These are phyloP conservation scores for Boechera retrofracta DNA, from an alignment of 345 rosid species.

Conservation along the genomic window DNA sequence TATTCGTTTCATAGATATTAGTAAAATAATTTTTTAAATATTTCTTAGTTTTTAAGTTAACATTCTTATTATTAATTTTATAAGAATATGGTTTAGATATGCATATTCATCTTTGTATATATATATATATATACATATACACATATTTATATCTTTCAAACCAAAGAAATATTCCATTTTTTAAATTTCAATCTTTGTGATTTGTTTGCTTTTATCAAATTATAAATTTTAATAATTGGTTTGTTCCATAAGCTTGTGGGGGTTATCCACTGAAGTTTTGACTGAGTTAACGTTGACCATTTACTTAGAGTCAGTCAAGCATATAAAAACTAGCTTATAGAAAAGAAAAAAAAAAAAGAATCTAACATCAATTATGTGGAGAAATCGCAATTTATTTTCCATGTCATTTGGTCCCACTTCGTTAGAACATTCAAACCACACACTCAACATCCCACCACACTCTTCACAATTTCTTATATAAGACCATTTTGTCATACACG, in stretches of 20 bases:
- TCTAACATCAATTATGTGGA: background rate
- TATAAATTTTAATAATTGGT: background rate
- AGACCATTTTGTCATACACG: background rate
- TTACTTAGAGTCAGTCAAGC: background rate
- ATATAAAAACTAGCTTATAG: background rate
- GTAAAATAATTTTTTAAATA: no score
- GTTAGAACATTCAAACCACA: slow-evolving; percentile 7
- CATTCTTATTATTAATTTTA: background rate
- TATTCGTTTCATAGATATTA: background rate
- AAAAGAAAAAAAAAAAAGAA: background rate
- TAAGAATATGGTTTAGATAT: background rate
- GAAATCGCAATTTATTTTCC: slow-evolving; percentile 1
- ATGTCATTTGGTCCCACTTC: slow-evolving; percentile 17
- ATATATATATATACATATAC: background rate
- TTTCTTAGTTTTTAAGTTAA: background rate
- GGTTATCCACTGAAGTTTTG: background rate
- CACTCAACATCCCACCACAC: slow-evolving; percentile 8
- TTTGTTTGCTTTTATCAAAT: no score
- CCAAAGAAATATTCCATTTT: background rate
- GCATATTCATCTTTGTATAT: background rate
- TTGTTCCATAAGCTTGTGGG: background rate
- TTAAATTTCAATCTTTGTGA: no score
- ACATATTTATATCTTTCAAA: background rate
- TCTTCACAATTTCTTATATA: slow-evolving; percentile 32
- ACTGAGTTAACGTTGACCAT: background rate